A percentile compares a stretch with the other conserved stretches of the same genome.
phyloP scores from a whole-genome alignment of 169 alveolate species.

The Cyclospora cayetanensis region DNA sequence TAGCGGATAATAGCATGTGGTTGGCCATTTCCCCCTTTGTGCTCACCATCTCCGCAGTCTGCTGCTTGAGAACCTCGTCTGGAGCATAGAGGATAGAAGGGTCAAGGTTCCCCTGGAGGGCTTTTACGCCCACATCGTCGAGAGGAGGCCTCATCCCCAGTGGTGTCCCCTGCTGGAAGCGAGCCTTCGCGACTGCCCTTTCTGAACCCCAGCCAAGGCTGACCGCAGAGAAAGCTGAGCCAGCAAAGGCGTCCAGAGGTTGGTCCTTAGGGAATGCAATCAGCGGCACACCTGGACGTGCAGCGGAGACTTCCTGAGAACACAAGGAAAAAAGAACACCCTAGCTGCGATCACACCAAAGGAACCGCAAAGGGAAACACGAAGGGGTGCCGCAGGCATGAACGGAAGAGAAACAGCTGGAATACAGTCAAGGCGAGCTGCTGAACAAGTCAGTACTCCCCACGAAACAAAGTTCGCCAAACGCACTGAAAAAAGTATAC shows the following conservation, averaged over 20 bases:
- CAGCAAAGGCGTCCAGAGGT: constrained; percentile 30
- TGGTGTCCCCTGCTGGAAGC: neutral
- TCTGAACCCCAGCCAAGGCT: constrained; percentile 57
- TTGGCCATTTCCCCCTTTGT: no score
- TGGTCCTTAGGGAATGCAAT: constrained; percentile 74
- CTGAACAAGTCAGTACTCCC: no score
- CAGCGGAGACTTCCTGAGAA: constrained; percentile 57
- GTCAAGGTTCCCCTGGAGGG: constrained; percentile 72
- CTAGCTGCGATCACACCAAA: neutral
- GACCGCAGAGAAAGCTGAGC: constrained; percentile 68
- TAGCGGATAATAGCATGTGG: no score
- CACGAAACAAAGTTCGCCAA: no score
- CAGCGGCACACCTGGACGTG: constrained; percentile 66
- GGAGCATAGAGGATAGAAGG: constrained; percentile 64
- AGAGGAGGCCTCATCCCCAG: neutral
- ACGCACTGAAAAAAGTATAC: no score
- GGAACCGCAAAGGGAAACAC: neutral
- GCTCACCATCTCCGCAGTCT: constrained; percentile 58
- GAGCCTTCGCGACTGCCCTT: neutral
- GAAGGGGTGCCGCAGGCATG: neutral
- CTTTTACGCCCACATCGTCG: neutral
- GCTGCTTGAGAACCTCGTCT: constrained; percentile 11
- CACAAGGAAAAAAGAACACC: neutral
- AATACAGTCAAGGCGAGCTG: neutral
- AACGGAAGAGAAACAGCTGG: neutral